A percentile compares a stretch with the other conserved stretches of the same genome.
These are phyloP conservation scores for Nyctanthes arbortristis DNA, from an alignment of 257 asterid species.

Conservation along the genomic window DNA sequence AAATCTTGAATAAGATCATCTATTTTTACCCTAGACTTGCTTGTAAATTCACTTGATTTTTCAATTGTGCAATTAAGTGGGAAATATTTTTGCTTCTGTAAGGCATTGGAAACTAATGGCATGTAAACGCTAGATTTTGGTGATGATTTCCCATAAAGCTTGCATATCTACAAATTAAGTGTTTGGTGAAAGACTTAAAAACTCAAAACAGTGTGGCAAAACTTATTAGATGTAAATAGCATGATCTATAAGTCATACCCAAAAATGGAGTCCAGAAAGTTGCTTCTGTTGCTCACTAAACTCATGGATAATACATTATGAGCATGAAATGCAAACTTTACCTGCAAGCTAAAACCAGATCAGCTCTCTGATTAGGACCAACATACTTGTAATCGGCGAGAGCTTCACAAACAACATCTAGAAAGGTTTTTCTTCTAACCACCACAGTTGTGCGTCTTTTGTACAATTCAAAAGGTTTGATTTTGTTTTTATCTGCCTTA, in stretches of 20 bases:
- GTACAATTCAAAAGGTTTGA: constrained; percentile 79
- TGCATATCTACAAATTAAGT: background rate
- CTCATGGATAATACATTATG: background rate
- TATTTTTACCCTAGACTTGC: background rate
- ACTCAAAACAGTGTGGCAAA: constrained; percentile 5
- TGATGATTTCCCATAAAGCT: background rate
- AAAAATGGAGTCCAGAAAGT: background rate
- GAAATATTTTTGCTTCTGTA: background rate
- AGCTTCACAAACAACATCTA: constrained; percentile 82
- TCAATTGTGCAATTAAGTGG: background rate
- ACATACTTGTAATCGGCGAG: constrained; percentile 91
- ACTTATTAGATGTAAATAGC: background rate
- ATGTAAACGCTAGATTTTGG: background rate
- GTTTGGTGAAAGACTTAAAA: background rate
- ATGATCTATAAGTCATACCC: constrained; percentile 2
- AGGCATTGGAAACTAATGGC: background rate
- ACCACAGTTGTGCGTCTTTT: constrained; percentile 84
- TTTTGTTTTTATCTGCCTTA: constrained; percentile 42
- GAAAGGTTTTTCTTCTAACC: constrained; percentile 63
- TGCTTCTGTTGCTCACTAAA: background rate
- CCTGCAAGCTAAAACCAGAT: constrained; percentile 94
- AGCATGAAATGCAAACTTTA: constrained; percentile 28
- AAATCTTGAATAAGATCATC: background rate
- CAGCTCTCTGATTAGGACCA: constrained; percentile 95
- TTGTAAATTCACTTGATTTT: background rate